Evolutionary conservation across 176 grass and related monocot genomes (phyloP), one percentile per base, ranked within the genome.

Genomic region (Melocanna baccifera): DNA sequence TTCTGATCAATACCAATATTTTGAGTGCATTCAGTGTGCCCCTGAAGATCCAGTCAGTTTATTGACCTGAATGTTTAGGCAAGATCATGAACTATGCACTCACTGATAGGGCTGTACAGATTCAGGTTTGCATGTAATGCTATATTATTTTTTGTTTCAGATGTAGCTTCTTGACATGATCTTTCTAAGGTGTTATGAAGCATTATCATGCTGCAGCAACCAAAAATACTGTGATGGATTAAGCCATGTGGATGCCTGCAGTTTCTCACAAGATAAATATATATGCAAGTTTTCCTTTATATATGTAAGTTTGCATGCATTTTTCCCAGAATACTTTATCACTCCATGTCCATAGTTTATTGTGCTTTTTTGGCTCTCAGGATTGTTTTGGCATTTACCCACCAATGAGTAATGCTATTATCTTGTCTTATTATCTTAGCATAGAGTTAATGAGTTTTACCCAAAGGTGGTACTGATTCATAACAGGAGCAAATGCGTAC

Each of bases 71-170:
- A 71, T 52, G 43, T 12, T 70, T 78, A 32, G 19, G 46, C 11
- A 45, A 37, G 23, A 32, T 66, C 26, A 43, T 53, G 28, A 23
- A 34, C 34, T 53, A 30, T 62, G 57, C 1, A 20, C 22, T 40
- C 64, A 69, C 6, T 51, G 50, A 41, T 53, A 73, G 66, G 46
- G 9, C 11, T 47, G 36, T 12, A 22, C 9, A 13, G 13, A 12
- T 73, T 72, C 75, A 73, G 81, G 75, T 79, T 22, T 88, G 41
- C 10, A 69, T 50, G 6, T 4, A 48, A 48, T 62, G 12, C 12
- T 53, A 40, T 43, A 12, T 53, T 84, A 11, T 9, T 9, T 81
- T 76, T 36, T 9, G 39, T 22, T 56, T 65, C 9, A 9, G 34
- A 47, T 14, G 34, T 28, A 34, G 57, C 42, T 50, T 62, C 13